Evolutionary conservation across 768 basidiomycete genomes (phyloP).

Genomic region (Pleurotus djamor): DNA sequence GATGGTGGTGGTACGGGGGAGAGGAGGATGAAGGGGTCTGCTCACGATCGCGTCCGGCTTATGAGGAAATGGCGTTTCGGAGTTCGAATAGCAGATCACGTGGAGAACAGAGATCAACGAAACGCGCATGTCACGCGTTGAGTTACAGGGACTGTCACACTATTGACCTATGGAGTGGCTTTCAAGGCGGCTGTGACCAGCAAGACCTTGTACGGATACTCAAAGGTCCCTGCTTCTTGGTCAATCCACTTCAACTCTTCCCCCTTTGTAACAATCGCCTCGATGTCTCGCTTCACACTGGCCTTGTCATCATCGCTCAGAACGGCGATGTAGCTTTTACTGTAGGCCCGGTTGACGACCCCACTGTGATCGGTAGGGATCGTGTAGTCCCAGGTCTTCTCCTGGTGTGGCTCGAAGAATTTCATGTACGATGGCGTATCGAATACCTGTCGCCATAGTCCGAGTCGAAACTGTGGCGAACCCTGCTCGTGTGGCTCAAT

Average conservation of each 20-base stretch:
- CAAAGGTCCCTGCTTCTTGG: constrained; percentile 66
- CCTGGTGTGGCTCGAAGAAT: constrained; percentile 58
- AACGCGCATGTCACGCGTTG: constrained; percentile 6
- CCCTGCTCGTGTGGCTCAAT: constrained; percentile 69
- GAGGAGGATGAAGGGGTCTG: constrained; percentile 3
- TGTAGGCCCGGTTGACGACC: constrained; percentile 65
- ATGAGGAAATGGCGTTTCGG: constrained; percentile 10
- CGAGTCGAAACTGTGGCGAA: constrained; percentile 81
- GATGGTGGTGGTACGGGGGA: constrained; percentile 12
- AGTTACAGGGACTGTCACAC: neutral
- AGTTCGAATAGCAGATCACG: constrained; percentile 6
- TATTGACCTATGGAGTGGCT: neutral
- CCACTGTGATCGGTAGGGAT: constrained; percentile 52
- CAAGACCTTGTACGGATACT: constrained; percentile 76
- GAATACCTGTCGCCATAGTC: constrained; percentile 73
- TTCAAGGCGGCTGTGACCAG: constrained; percentile 38
- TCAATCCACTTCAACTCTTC: constrained; percentile 77
- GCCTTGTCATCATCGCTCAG: constrained; percentile 56
- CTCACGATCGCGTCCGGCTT: constrained; percentile 9
- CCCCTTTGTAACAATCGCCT: constrained; percentile 53
- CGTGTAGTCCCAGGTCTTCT: constrained; percentile 51
- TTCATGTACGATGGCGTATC: constrained; percentile 56
- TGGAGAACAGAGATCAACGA: constrained; percentile 7
- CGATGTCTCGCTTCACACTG: constrained; percentile 47
- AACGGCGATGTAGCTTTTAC: constrained; percentile 84